Evolutionary conservation across 2,329 filamentous ascomycete genomes (phyloP), one percentile per base, ranked within the genome.

Genomic region (Fusarium algeriense): DNA sequence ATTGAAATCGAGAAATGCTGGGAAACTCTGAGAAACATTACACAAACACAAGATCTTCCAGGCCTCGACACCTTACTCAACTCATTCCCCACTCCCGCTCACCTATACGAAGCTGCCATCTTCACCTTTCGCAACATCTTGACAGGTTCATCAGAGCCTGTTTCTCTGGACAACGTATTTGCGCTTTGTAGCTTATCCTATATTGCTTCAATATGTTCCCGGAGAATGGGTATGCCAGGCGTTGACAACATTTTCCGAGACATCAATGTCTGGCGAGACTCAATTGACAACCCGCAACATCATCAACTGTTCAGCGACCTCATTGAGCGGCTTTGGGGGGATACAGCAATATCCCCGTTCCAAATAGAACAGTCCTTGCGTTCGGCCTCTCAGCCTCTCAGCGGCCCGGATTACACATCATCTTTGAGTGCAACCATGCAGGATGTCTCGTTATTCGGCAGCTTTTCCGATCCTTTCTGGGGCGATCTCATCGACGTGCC

Each of bases 401-500:
- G 7, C 28, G 3, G 4, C 0, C 26, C 2, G 17, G 17, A 4
- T 10, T 14, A 14, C 7, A 14, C 28, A 4, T 9, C 2, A 13
- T 10, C 7, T 1, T n/a, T 23, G 30, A 2, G 8, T 50, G 11
- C 8, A 4, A 14, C 2, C 11, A 35, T 35, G 30, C 30, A 49
- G 0, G 15, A 14, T 15, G 34, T 35, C 15, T 50, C 30, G 14
- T 14, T 14, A 1, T 50, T 23, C 3, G 5, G 3, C 7, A 6
- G 17, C 6, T 7, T 34, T 34, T 0, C 11, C 6, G 30, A 50
- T 11, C 46, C n/a, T 6, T 50, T 26, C n/a, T 50, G 30, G 46
- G 30, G 12, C 20, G 11, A 8, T 14, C 15, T 23, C 3, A 3
- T 49, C 4, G 4, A 49, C 0, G 3, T 19, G 0, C 30, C 46